Base-by-base conservation (phyloP, 2,329 filamentous ascomycete genomes). In the Fusarium sp. region DNA sequence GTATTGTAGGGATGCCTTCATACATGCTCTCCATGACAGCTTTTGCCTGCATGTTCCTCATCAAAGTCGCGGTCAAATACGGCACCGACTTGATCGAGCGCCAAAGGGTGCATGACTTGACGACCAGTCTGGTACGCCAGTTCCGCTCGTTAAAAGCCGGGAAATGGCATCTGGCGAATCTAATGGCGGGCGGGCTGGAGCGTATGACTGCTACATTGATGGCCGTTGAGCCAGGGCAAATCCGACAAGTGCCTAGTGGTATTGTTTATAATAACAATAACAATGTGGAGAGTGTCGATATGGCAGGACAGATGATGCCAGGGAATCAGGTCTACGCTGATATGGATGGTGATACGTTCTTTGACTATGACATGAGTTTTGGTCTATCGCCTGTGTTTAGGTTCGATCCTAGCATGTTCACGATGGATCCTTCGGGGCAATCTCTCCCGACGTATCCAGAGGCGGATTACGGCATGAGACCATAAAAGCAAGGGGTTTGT, bases 1-100 rank as follows among this genome's bases (percentile, higher is more conserved):
- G 78, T 0, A 77, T 79, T 9, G 71, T 68, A 65, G 82, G 83
- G 2, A 82, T 85, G 73, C 83, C 84, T 3, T 82, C 82, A 5
- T 85, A 85, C 49, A 78, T 84, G 43, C 82, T 84, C 57, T 83
- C 82, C 44, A 86, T 85, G 84, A 84, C 82, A 0, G 82, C 82
- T 0, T 85, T 85, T 58, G 83, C 84, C 2, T 84, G 82, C 68
- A 82, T 84, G 67, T 85, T 86, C 60, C 76, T 85, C 2, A 78
- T 84, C 35, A 84, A 84, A 62, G 75, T 85, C 1, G 78, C 82
- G 2, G 77, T 79, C 23, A 83, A 82, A 27, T 79, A 83, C 53
- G 77, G 76, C 4, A 78, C 76, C n/a, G 77, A 80, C 37, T 75
- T 82, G 1, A 78, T 83, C 20, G 78, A 83, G n/a, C 75, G 78